Evolutionary conservation across 768 basidiomycete species (phyloP).

Genomic region (Grammothele lineata): DNA sequence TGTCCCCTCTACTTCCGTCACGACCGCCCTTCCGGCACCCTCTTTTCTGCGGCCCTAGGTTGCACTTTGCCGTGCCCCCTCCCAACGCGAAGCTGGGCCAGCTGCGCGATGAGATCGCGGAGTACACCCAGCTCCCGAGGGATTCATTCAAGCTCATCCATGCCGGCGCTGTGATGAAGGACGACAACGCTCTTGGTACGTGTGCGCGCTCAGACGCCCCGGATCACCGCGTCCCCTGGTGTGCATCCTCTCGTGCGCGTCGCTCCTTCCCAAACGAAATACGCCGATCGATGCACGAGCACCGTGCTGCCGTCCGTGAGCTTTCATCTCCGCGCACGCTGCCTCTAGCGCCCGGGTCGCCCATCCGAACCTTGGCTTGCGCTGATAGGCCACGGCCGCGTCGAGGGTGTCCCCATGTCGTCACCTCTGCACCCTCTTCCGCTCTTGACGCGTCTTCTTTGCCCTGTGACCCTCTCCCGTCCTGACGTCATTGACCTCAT

Average conservation of each 20-base stretch:
- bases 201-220: constrained; percentile 15
- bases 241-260: too few species aligned
- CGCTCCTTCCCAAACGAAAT: not conserved
- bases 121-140: constrained; percentile 67
- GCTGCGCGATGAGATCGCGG: constrained; percentile 60
- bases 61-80: constrained; percentile 53
- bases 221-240: not conserved
- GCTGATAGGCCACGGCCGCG: not conserved
- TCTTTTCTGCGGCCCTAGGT: constrained; percentile 22
- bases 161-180: constrained; percentile 87
- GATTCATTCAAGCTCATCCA: constrained; percentile 82
- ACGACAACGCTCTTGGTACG: constrained; percentile 63
- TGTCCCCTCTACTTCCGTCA: not conserved
- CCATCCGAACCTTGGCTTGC: not conserved
- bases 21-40: not conserved
- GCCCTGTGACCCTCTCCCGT: constrained; percentile 5
- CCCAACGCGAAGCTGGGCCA: constrained; percentile 52
- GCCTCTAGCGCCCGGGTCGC: not conserved
- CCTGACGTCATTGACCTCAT: constrained; percentile 15
- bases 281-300: constrained; percentile 6
- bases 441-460: not conserved
- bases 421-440: constrained; percentile 11
- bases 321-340: constrained; percentile 1
- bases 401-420: constrained; percentile 6
- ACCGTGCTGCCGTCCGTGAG: not conserved